A percentile compares a stretch with the other conserved stretches of the same genome.
These are phyloP conservation scores for Ploettnerulaceae sp. DNA, from an alignment of 2,329 filamentous ascomycete species.

Conservation along the genomic window DNA sequence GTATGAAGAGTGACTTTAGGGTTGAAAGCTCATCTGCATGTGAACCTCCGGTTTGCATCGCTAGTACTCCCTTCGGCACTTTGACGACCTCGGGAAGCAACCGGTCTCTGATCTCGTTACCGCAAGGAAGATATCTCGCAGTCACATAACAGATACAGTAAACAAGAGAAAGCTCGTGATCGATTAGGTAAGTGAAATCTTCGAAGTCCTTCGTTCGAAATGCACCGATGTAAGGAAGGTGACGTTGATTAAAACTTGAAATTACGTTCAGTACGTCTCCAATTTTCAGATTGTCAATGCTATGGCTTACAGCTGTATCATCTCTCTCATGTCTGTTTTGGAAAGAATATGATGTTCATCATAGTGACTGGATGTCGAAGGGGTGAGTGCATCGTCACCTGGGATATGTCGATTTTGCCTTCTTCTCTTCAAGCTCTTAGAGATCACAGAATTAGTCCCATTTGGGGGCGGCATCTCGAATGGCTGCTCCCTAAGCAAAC, in stretches of 20 bases:
- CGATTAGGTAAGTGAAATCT: slow-evolving; percentile 6
- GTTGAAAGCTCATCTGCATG: slow-evolving; percentile 2
- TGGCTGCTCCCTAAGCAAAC: too few species aligned
- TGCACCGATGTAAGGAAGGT: slow-evolving; percentile 5
- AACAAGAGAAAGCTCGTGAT: slow-evolving; percentile 9
- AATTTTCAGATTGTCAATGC: not conserved
- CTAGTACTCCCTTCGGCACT: slow-evolving; percentile 4
- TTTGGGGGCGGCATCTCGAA: too few species aligned
- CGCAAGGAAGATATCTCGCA: slow-evolving; percentile 13
- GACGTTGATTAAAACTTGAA: slow-evolving; percentile 10
- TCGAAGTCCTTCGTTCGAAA: slow-evolving; percentile 8
- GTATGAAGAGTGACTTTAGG: slow-evolving; percentile 6
- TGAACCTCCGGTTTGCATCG: not conserved
- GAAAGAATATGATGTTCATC: slow-evolving; percentile 4
- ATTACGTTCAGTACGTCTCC: not conserved
- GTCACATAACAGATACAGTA: slow-evolving; percentile 17
- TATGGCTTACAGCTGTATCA: slow-evolving; percentile 11
- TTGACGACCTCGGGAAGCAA: slow-evolving; percentile 11
- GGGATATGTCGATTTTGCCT: not conserved
- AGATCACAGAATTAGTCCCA: too few species aligned
- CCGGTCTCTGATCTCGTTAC: slow-evolving; percentile 8
- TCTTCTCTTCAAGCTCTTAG: too few species aligned
- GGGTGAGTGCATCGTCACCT: slow-evolving; percentile 2
- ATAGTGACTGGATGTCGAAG: not conserved
- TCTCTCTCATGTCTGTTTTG: slow-evolving; percentile 10